Evolutionary conservation across 176 grass and related monocot species (phyloP), one percentile per base, ranked within the genome.

Genomic region (Avena atlantica): DNA sequence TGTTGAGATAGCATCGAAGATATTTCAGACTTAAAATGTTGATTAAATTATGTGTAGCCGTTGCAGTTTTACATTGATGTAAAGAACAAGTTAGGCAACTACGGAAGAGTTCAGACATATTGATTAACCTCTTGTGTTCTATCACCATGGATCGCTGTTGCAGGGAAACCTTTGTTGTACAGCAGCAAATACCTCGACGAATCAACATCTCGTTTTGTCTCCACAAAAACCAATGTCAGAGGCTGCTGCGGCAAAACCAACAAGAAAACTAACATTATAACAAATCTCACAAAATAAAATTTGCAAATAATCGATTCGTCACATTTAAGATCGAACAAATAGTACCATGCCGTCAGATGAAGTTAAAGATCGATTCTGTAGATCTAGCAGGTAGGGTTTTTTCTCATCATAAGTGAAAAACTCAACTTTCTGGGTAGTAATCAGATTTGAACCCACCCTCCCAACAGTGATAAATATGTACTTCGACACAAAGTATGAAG

Each of bases 171-270:
- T 84, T 88, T 93, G 87, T 61, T 78, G 31, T 88, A 82, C 25
- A 97, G 31, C 31, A 31, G 78, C 86, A 81, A 95, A 42, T 78
- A 74, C 82, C 86, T 68, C 87, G 95, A 69, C 27, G 85, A 88
- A 63, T 97, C 95, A 64, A 93, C 95, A 66, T 87, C 87, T 77
- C 92, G 87, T 86, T 97, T 97, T 19, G 93, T 97, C 93, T 93
- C 92, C 85, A 97, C 95, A 86, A 97, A 97, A 74, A 97, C 87
- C 75, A 97, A 85, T n/a, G 92, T 97, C 72, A 95, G 78, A 82
- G 82, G 84, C 70, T 93, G 91, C 87, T 88, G 86, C 70, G 59
- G 50, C 17, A 52, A 90, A 9, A 90, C 14, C 78, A 61, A 78
- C 70, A 87, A 49, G 52, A 53, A 85, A 76, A 5, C 8, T 37